phyloP scores from a whole-genome alignment of 768 basidiomycete species.

The Mycena capillaripes region DNA sequence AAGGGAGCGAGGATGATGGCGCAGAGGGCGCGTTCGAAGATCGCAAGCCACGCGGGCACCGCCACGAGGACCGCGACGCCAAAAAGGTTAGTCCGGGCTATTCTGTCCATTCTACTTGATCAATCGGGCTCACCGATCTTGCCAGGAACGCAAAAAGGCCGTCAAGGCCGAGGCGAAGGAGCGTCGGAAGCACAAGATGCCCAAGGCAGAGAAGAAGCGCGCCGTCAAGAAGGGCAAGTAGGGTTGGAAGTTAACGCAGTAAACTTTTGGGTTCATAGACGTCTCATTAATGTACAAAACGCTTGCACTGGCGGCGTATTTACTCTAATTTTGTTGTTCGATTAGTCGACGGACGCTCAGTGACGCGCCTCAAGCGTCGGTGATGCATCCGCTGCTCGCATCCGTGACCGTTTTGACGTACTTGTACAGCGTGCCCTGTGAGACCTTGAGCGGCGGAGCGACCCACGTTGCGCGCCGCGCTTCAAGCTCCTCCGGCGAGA shows the following conservation, averaged over 20 bases:
- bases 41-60: conserved; percentile 68
- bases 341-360: not conserved
- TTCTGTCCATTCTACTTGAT: too few relatives aligned
- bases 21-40: conserved; percentile 60
- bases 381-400: conserved; percentile 94
- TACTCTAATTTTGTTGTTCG: conserved; percentile 6
- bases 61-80: conserved; percentile 91
- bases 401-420: conserved; percentile 91
- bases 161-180: conserved; percentile 28
- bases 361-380: conserved; percentile 68
- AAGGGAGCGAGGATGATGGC: too few relatives aligned
- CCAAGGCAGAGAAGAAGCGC: conserved; percentile 94
- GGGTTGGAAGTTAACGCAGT: conserved; percentile 25
- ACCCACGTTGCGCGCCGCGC: conserved; percentile 80
- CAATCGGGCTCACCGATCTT: not conserved
- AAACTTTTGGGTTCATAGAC: not conserved
- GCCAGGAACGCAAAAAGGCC: conserved; percentile 85
- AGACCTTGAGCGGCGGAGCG: conserved; percentile 88
- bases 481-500: conserved; percentile 85
- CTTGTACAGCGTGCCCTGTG: conserved; percentile 88
- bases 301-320: not conserved
- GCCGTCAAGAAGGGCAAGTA: conserved; percentile 73
- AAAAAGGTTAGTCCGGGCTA: conserved; percentile 77
- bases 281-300: not conserved
- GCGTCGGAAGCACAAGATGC: conserved; percentile 92